phyloP scores from a whole-genome alignment of 805 yeast species.

The Lachancea thermotolerans region DNA sequence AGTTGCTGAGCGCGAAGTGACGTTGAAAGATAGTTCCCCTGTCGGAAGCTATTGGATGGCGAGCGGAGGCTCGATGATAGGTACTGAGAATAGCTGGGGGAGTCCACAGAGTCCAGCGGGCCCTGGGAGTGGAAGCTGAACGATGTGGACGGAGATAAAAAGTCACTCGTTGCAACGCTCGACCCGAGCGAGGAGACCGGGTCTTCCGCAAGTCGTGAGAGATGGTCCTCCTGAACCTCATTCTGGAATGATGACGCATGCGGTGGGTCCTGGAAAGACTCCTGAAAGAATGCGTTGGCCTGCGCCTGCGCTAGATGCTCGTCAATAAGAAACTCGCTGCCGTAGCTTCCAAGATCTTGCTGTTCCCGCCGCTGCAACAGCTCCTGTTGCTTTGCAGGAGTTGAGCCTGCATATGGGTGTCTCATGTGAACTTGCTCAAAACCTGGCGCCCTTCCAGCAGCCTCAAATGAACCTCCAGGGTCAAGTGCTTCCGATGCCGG shows the following conservation, averaged over 20 bases:
- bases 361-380: not conserved
- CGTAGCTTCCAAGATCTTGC: not conserved
- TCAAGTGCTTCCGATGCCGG: not conserved
- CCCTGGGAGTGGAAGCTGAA: constrained; percentile 20
- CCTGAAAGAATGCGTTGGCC: not conserved
- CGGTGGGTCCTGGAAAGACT: too few relatives aligned
- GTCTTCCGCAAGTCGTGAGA: constrained; percentile 22
- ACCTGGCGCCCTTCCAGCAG: not conserved
- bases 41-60: constrained; percentile 31
- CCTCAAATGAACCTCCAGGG: not conserved
- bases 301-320: constrained; percentile 5
- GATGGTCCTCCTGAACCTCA: constrained; percentile 15
- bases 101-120: constrained; percentile 13
- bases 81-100: constrained; percentile 11
- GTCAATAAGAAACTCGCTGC: constrained; percentile 8
- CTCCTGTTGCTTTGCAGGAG: constrained; percentile 4
- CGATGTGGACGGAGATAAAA: constrained; percentile 25
- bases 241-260: not conserved
- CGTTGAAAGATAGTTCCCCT: constrained; percentile 24
- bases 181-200: constrained; percentile 27
- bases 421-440: not conserved
- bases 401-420: not conserved
- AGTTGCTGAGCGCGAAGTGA: constrained; percentile 27
- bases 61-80: constrained; percentile 24
- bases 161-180: constrained; percentile 21